phyloP scores from a whole-genome alignment of 2,329 filamentous ascomycete genomes.

The Ophiognomonia clavigignenti-juglandacearum region DNA sequence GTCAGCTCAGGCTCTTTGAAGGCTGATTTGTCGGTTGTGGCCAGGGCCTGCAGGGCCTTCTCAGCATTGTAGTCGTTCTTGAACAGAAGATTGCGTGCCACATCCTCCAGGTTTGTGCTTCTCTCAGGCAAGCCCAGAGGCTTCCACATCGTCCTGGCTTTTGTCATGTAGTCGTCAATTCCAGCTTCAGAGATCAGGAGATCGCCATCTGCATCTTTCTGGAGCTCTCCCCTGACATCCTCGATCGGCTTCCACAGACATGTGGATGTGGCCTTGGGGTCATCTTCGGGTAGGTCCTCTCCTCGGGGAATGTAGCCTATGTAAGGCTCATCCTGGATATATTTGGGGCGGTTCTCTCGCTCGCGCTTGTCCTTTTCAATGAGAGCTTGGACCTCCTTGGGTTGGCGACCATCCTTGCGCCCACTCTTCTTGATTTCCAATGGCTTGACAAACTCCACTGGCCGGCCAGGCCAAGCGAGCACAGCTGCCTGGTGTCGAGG shows the following conservation, averaged over 20 bases:
- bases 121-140: constrained; percentile 66
- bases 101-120: constrained; percentile 84
- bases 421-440: constrained; percentile 78
- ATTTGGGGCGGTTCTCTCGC: constrained; percentile 80
- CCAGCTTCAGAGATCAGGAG: constrained; percentile 31
- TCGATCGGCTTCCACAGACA: constrained; percentile 69
- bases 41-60: constrained; percentile 65
- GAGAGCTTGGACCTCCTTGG: constrained; percentile 74
- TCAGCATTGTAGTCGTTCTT: constrained; percentile 67
- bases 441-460: constrained; percentile 87
- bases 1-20: constrained; percentile 83
- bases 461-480: constrained; percentile 75
- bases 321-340: constrained; percentile 85
- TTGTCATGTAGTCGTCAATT: constrained; percentile 72
- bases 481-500: constrained; percentile 88
- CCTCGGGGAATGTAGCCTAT: constrained; percentile 77
- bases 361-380: constrained; percentile 77
- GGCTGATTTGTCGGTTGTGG: constrained; percentile 61
- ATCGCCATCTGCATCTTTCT: constrained; percentile 13
- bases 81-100: constrained; percentile 71
- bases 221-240: constrained; percentile 26
- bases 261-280: constrained; percentile 69
- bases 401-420: constrained; percentile 71
- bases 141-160: constrained; percentile 59
- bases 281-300: constrained; percentile 67